Evolutionary conservation across 768 basidiomycete species (phyloP).

Genomic region (Boletus eberwhitei): DNA sequence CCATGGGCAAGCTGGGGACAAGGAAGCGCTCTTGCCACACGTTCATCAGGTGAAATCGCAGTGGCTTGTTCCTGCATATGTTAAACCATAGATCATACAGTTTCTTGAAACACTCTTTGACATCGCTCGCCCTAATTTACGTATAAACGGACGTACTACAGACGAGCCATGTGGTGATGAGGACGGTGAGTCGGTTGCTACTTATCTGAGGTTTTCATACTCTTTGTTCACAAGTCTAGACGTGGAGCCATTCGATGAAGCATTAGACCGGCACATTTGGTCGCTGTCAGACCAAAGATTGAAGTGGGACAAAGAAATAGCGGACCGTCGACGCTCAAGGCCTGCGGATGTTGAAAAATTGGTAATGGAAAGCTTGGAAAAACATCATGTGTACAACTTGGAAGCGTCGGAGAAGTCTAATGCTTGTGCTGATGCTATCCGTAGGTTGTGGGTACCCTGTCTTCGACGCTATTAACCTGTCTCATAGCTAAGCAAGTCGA

Average conservation of each 20-base stretch:
- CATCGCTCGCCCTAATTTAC: conserved; percentile 66
- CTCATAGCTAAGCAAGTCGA: conserved; percentile 21
- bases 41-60: conserved; percentile 43
- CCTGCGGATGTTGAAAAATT: conserved; percentile 52
- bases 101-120: conserved; percentile 61
- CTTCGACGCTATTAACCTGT: conserved; percentile 1
- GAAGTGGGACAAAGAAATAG: conserved; percentile 71
- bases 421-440: neutral
- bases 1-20: conserved; percentile 40
- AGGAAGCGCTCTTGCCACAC: conserved; percentile 47
- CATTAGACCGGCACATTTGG: conserved; percentile 79
- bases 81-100: conserved; percentile 31
- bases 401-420: conserved; percentile 19
- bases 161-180: conserved; percentile 59
- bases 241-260: conserved; percentile 83
- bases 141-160: conserved; percentile 76
- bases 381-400: conserved; percentile 31
- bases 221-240: conserved; percentile 35
- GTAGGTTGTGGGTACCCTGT: conserved; percentile 6
- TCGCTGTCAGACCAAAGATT: conserved; percentile 71
- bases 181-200: conserved; percentile 40
- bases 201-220: neutral
- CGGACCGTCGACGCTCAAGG: conserved; percentile 58
- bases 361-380: conserved; percentile 37
- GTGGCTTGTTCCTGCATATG: neutral